A percentile compares a stretch with the other conserved stretches of the same genome.
Evolutionary conservation across 2,329 filamentous ascomycete species (phyloP).

Genomic region (Ascochyta lentis): DNA sequence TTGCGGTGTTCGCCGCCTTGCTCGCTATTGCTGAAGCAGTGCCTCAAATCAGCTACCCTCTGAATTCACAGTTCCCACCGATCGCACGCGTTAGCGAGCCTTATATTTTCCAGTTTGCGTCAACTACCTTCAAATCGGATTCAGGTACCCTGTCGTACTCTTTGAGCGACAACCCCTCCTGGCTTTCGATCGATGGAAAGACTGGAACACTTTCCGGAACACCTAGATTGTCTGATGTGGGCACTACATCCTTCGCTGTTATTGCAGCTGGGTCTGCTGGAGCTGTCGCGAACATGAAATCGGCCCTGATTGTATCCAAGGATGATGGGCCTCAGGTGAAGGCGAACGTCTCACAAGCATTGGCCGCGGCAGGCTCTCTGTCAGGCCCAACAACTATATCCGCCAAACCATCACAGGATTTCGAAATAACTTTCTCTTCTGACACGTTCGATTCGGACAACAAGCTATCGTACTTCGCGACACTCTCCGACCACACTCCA

Average conservation of each 20-base stretch:
- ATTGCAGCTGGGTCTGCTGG: slow-evolving; percentile 72
- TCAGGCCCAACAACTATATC: slow-evolving; percentile 66
- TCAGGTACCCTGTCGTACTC: slow-evolving; percentile 67
- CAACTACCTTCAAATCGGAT: slow-evolving; percentile 73
- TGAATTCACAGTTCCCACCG: slow-evolving; percentile 84
- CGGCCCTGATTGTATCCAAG: slow-evolving; percentile 74
- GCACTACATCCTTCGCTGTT: slow-evolving; percentile 69
- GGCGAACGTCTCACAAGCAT: slow-evolving; percentile 65
- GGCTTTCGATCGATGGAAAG: slow-evolving; percentile 74
- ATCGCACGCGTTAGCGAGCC: slow-evolving; percentile 72
- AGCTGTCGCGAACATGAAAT: slow-evolving; percentile 64
- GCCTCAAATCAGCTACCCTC: slow-evolving; percentile 66
- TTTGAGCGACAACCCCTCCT: slow-evolving; percentile 69
- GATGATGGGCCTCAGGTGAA: slow-evolving; percentile 61
- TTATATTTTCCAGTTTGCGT: slow-evolving; percentile 75
- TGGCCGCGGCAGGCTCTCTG: slow-evolving; percentile 62
- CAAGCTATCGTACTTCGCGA: slow-evolving; percentile 75
- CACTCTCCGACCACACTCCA: slow-evolving; percentile 78
- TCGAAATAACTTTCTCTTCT: slow-evolving; percentile 52
- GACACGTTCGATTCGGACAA: slow-evolving; percentile 67
- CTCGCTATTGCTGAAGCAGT: slow-evolving; percentile 29
- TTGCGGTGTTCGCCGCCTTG: slow-evolving; percentile 26
- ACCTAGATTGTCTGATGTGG: slow-evolving; percentile 64
- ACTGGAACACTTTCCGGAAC: slow-evolving; percentile 74
- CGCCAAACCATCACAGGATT: slow-evolving; percentile 44